Evolutionary conservation across 306 rosid genomes (phyloP), one percentile per base, ranked within the genome.

Genomic region (Cotoneaster glaucophyllus): DNA sequence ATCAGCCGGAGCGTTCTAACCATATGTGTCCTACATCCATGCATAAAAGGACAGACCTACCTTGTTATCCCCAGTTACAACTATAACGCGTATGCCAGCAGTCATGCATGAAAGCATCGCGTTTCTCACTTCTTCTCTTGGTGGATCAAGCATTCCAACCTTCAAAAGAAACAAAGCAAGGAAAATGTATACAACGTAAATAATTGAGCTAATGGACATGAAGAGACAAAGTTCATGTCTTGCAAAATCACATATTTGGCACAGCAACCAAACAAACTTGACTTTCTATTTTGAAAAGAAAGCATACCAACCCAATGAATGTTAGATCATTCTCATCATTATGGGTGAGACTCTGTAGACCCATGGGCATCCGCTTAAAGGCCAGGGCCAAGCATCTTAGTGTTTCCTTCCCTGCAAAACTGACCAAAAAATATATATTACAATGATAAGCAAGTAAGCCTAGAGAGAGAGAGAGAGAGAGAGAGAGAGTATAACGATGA

Each of bases 91-190:
- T 75, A 95, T 95, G 74, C 99, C 99, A 44, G 99, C 99, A 67
- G 91, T 90, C 96, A 90, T 95, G 82, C 99, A 95, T 43, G 97
- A 79, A 80, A 92, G 84, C 97, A 95, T 92, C 64, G 99, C 97
- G 80, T 85, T 89, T 88, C 89, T 87, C 81, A 95, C 99, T 90
- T 95, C 99, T 80, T 87, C 99, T 79, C 99, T 86, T 31, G 99
- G 99, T 85, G 97, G 99, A 89, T 95, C 99, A 79, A 85, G 95
- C 97, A 95, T 92, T 84, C 98, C 98, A 72, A 92, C 93, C 98
- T 94, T 85, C 83, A 82, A 72, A 71, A 74, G 64, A 62, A 39
- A 24, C 34, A 25, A 59, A 4, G 75, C 72, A 75, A 29, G 72
- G 64, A 54, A 77, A 73, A 37, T 31, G 77, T 53, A 74, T 72